Percentiles rank a stretch among this genome's conserved stretches.
phyloP scores from a whole-genome alignment of 73 alveolate genomes.

The Symbiodinium natans region DNA sequence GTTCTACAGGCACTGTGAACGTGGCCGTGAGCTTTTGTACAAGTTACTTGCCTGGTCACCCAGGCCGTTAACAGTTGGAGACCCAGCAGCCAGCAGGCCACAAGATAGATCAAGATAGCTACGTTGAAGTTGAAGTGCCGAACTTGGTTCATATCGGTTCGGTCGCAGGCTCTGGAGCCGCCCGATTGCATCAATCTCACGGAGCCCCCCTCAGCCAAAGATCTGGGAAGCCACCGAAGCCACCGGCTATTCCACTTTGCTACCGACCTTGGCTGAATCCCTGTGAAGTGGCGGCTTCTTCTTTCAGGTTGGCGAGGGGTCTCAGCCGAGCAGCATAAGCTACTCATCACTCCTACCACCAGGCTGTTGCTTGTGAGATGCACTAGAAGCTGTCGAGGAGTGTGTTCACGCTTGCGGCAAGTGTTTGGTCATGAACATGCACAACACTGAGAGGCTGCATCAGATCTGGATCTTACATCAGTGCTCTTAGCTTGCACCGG shows the following conservation, averaged over 20 bases:
- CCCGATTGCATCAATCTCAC: constrained; percentile 49
- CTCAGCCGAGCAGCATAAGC: constrained; percentile 28
- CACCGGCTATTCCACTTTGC: too few species aligned
- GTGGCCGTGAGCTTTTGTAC: background rate
- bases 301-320: constrained; percentile 60
- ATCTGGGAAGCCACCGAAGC: too few species aligned
- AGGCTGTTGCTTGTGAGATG: too few species aligned
- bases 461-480: too few species aligned
- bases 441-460: too few species aligned
- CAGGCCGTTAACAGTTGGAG: constrained; percentile 73
- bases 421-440: too few species aligned
- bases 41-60: background rate
- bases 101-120: background rate
- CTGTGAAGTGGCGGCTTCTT: background rate
- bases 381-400: too few species aligned
- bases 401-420: too few species aligned
- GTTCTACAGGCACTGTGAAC: constrained; percentile 19
- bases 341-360: constrained; percentile 49
- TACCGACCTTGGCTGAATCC: too few species aligned
- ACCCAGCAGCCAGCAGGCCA: background rate
- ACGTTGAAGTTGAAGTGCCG: background rate
- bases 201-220: background rate
- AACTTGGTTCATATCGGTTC: background rate
- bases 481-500: too few species aligned
- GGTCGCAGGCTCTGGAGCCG: background rate